Evolutionary conservation across 1,139 yeast species (phyloP), one percentile per base, ranked within the genome.

Genomic region (Lodderomyces metapsilosis): DNA sequence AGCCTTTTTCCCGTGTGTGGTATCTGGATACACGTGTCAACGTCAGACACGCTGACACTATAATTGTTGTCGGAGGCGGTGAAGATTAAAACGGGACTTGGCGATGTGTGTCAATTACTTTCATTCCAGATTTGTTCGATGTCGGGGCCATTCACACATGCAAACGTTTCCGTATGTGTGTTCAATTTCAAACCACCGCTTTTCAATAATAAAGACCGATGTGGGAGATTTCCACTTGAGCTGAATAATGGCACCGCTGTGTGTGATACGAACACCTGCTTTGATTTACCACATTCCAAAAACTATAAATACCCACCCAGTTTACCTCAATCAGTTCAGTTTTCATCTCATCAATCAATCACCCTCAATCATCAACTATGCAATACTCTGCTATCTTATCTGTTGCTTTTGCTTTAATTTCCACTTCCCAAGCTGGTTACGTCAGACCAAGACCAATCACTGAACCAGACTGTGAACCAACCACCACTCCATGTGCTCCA

Each of bases 351-450:
- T n/a, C 15, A 12, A 27, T 13, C 15, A n/a, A 27, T 12, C 31
- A 4, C 4, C 17, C 17, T 24, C n/a, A 6, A 24, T 24, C 31
- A 36, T 24, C 31, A 36, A 36, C 13, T 27, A 43, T 43, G 43
- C 37, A 36, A 32, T 40, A 40, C 24, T 33, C 40, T 17, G 15
- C 25, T 28, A 28, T 37, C 20, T 18, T 34, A 6, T 17, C 36
- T 4, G 20, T 34, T 24, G 38, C 39, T 16, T 37, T 43, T 13
- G 38, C 39, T 34, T 28, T 43, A 36, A 18, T 37, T 17, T 30
- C 39, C 15, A 33, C 41, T 18, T 36, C 32, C 33, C 36, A 40
- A 35, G 43, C 46, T 15, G 43, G 41, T 32, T 37, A 34, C 15
- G 33, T 32, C 31, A 20, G 25, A 16, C 31, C 31, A 27, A 27